phyloP scores from a whole-genome alignment of 768 basidiomycete species.

The Termitomyces titanicus region DNA sequence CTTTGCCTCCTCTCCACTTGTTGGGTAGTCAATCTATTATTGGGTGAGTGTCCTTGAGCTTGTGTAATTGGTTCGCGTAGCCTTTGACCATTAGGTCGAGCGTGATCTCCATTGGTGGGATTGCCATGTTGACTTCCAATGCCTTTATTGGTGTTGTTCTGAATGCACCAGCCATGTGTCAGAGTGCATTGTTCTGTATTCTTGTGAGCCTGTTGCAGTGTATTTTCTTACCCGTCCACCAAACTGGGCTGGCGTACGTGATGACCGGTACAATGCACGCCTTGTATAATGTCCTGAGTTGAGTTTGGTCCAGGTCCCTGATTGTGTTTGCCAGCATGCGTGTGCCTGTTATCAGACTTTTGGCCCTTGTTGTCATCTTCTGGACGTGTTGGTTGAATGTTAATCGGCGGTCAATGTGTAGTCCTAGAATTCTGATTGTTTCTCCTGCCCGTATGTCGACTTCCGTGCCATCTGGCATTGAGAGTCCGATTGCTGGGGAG shows the following conservation, averaged over 20 bases:
- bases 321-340: conserved; percentile 32
- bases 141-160: too few relatives aligned
- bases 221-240: conserved; percentile 26
- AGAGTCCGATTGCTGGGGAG: neutral
- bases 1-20: neutral
- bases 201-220: neutral
- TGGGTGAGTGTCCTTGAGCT: conserved; percentile 11
- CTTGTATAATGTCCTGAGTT: conserved; percentile 22
- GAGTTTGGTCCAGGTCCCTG: conserved; percentile 25
- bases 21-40: neutral
- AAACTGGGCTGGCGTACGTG: conserved; percentile 29
- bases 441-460: neutral
- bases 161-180: conserved; percentile 30
- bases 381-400: conserved; percentile 28
- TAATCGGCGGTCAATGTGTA: conserved; percentile 29
- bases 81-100: conserved; percentile 8
- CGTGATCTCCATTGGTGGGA: conserved; percentile 24
- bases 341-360: conserved; percentile 19
- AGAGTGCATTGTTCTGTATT: conserved; percentile 25
- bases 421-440: conserved; percentile 28
- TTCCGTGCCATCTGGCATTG: neutral
- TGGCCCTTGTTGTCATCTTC: conserved; percentile 19
- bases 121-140: conserved; percentile 28
- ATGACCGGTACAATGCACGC: conserved; percentile 12
- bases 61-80: conserved; percentile 21